phyloP scores from a whole-genome alignment of 306 rosid species.

The Oemleria cerasiformis region DNA sequence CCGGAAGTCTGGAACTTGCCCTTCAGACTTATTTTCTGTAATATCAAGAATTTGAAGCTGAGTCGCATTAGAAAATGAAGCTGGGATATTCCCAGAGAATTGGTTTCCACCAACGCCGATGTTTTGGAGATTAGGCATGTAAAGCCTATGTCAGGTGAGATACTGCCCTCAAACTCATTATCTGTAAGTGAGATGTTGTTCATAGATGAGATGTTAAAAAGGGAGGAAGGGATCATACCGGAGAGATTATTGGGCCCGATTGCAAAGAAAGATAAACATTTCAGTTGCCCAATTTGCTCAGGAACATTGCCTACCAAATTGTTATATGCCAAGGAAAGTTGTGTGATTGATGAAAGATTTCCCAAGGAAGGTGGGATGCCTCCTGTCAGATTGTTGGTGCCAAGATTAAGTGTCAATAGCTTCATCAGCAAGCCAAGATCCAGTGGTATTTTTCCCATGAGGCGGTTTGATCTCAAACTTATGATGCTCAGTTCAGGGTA shows the following conservation, averaged over 20 bases:
- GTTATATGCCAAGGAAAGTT: background rate
- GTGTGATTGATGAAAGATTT: constrained; percentile 29
- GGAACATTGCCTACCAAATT: constrained; percentile 33
- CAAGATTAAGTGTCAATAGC: constrained; percentile 10
- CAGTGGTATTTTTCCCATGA: constrained; percentile 17
- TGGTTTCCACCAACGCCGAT: constrained; percentile 15
- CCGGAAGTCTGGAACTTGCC: constrained; percentile 9
- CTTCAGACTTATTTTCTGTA: background rate
- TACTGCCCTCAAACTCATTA: constrained; percentile 30
- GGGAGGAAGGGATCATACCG: constrained; percentile 30
- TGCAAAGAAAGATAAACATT: background rate
- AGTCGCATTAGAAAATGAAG: constrained; percentile 37
- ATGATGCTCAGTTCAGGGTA: constrained; percentile 3
- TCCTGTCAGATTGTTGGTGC: constrained; percentile 22
- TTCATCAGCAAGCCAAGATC: constrained; percentile 19
- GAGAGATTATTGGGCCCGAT: background rate
- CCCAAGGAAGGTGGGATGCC: constrained; percentile 32
- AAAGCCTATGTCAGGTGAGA: constrained; percentile 34
- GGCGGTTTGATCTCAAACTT: background rate
- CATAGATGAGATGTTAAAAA: constrained; percentile 42
- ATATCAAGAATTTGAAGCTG: background rate
- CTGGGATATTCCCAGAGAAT: constrained; percentile 36
- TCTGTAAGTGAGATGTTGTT: accelerated
- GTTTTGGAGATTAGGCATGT: constrained; percentile 20
- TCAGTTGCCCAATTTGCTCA: constrained; percentile 17